Percentiles rank a stretch among this genome's conserved stretches.
These are phyloP conservation scores for Penicillium sp. DNA, from an alignment of 2,329 filamentous ascomycete species.

Conservation along the genomic window DNA sequence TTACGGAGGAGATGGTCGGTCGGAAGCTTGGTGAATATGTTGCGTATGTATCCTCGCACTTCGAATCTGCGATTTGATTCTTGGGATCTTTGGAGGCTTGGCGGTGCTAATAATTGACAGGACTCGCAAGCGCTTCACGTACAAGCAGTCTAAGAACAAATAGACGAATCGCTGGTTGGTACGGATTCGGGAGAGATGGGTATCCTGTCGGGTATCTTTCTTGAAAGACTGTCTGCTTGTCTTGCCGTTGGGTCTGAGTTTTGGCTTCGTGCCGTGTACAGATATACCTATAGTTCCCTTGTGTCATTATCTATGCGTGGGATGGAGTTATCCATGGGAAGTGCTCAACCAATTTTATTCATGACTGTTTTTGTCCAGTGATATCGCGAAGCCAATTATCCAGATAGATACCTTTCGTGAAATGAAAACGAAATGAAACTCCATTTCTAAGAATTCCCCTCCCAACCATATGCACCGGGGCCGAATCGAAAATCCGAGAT, in stretches of 20 bases:
- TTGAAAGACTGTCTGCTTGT: no score
- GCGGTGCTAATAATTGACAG: slow-evolving; percentile 33
- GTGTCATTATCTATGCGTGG: slow-evolving; percentile 22
- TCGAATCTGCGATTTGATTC: no score
- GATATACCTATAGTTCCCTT: slow-evolving; percentile 20
- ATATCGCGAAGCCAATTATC: background rate
- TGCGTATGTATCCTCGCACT: slow-evolving; percentile 56
- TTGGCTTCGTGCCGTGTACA: slow-evolving; percentile 21
- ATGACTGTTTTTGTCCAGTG: slow-evolving; percentile 1
- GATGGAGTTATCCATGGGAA: slow-evolving; percentile 21
- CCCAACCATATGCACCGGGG: slow-evolving; percentile 2
- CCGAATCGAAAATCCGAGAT: slow-evolving; percentile 1
- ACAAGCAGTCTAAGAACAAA: slow-evolving; percentile 67
- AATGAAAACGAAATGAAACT: slow-evolving; percentile 6
- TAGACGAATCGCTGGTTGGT: slow-evolving; percentile 30
- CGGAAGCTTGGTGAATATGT: slow-evolving; percentile 92
- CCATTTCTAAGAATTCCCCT: slow-evolving; percentile 10
- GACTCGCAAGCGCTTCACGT: slow-evolving; percentile 62
- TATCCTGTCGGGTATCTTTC: no score
- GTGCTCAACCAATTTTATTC: slow-evolving; percentile 13
- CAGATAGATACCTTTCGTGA: background rate
- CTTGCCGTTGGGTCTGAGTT: slow-evolving; percentile 10
- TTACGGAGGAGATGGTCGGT: slow-evolving; percentile 95
- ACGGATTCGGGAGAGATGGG: background rate
- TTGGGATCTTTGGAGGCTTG: no score